phyloP scores from a whole-genome alignment of 495 filamentous ascomycete species.

The Xylaria palmicola region DNA sequence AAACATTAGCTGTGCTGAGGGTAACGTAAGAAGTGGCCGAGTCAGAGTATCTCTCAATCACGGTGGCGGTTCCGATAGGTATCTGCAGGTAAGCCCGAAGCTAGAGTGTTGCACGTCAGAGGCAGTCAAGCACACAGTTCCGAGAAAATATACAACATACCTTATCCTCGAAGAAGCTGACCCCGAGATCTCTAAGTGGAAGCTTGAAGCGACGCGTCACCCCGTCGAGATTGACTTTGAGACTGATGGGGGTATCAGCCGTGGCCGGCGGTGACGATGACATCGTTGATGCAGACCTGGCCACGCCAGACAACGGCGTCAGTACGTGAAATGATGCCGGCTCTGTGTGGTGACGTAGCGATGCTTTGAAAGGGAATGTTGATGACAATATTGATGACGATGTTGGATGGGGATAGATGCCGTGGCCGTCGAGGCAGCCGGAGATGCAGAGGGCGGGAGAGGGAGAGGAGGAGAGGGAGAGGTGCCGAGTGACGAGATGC shows the following conservation, averaged over 20 bases:
- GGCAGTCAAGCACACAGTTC: not conserved
- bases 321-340: not conserved
- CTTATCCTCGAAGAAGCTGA: conserved; percentile 75
- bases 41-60: conserved; percentile 95
- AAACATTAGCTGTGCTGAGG: conserved; percentile 72
- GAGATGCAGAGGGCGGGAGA: not conserved
- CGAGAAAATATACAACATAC: conserved; percentile 40
- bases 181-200: conserved; percentile 78
- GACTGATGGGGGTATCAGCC: conserved; percentile 72
- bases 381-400: not conserved
- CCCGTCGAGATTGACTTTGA: conserved; percentile 74
- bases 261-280: conserved; percentile 21
- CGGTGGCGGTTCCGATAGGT: conserved; percentile 61
- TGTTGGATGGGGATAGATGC: conserved; percentile 13
- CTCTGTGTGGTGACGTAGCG: not conserved
- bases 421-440: no score
- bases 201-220: conserved; percentile 82
- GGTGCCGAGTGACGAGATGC: conserved; percentile 2
- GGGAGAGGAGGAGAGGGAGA: conserved; percentile 3
- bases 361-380: not conserved
- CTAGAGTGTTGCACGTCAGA: conserved; percentile 48
- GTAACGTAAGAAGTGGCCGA: conserved; percentile 78
- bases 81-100: conserved; percentile 73
- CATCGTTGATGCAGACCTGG: conserved; percentile 14
- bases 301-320: conserved; percentile 1